Conservation (phyloP, 2,329 filamentous ascomycete species). For the Verticillium alfalfae region DNA sequence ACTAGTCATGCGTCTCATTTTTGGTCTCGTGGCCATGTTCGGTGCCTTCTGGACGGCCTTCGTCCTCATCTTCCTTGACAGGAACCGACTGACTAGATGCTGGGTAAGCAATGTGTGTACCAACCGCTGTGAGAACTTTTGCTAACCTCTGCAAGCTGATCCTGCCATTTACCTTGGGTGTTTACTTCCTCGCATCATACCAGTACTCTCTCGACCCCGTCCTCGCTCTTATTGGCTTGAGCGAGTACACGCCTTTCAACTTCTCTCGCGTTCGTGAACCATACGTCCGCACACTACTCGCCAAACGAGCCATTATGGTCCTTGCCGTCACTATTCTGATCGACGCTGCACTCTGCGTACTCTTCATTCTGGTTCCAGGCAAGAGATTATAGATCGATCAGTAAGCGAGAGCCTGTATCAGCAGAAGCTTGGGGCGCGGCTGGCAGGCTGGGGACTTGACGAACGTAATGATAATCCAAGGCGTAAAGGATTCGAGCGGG, state of each 20-base stretch:
- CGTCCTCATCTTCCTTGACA: slow-evolving; percentile 84
- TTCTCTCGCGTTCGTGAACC: slow-evolving; percentile 85
- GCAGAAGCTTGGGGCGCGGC: background rate
- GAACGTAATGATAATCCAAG: slow-evolving; percentile 7
- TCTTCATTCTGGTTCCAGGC: slow-evolving; percentile 94
- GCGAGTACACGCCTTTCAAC: slow-evolving; percentile 94
- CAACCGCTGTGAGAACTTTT: background rate
- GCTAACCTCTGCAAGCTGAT: slow-evolving; percentile 45
- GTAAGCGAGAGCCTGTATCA: background rate
- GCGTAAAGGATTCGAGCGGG: slow-evolving; percentile 7
- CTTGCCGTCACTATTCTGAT: slow-evolving; percentile 69
- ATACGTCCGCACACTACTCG: slow-evolving; percentile 80
- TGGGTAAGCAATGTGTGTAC: slow-evolving; percentile 60
- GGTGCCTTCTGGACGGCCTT: slow-evolving; percentile 93
- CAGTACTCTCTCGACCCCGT: slow-evolving; percentile 94
- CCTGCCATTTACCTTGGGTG: slow-evolving; percentile 83
- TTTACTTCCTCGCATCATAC: slow-evolving; percentile 85
- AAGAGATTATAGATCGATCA: slow-evolving; percentile 58
- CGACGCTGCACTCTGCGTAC: slow-evolving; percentile 74
- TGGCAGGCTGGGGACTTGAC: slow-evolving; percentile 3
- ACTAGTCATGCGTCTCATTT: slow-evolving; percentile 75
- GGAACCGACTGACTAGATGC: slow-evolving; percentile 65
- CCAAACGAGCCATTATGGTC: slow-evolving; percentile 77
- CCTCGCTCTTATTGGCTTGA: slow-evolving; percentile 81
- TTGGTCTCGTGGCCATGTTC: slow-evolving; percentile 83